Conservation (phyloP, 176 grass and related monocot species). For the Zea mays region DNA sequence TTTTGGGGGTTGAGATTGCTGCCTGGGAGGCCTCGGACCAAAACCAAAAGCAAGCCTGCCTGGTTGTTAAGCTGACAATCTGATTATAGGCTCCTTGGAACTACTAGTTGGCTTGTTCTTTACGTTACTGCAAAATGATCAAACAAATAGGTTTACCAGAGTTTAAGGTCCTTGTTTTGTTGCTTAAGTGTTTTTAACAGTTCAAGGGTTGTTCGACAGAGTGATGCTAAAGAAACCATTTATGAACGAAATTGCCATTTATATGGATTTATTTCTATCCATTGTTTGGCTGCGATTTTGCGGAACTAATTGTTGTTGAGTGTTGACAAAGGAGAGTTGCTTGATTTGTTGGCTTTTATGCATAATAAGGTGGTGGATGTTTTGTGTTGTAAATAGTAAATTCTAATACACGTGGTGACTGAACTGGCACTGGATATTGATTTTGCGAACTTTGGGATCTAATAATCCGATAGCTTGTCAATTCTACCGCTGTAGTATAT, state of each 20-base stretch:
- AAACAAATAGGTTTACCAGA: not conserved
- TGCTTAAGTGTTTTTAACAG: not conserved
- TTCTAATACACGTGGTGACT: not conserved
- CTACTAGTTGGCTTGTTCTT: not conserved
- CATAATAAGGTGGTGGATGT: not conserved
- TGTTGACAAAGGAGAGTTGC: not conserved
- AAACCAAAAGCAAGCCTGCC: too few species aligned
- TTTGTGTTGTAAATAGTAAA: not conserved
- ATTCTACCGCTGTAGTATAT: not conserved
- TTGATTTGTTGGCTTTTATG: not conserved
- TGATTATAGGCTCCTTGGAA: not conserved
- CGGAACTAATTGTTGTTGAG: not conserved
- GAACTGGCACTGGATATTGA: not conserved
- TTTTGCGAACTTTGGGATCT: not conserved
- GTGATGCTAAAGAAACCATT: not conserved
- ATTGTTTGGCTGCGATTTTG: not conserved
- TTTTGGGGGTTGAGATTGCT: too few species aligned
- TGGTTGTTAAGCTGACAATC: not conserved
- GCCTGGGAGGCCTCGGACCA: too few species aligned
- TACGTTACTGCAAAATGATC: not conserved
- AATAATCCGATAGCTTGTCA: not conserved
- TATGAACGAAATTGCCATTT: not conserved
- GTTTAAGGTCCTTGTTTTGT: not conserved
- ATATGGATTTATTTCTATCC: not conserved
- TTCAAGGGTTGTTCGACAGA: not conserved